These are phyloP conservation scores for Hortaea werneckii DNA, from an alignment of 2,329 filamentous ascomycete species.

Conservation along the genomic window DNA sequence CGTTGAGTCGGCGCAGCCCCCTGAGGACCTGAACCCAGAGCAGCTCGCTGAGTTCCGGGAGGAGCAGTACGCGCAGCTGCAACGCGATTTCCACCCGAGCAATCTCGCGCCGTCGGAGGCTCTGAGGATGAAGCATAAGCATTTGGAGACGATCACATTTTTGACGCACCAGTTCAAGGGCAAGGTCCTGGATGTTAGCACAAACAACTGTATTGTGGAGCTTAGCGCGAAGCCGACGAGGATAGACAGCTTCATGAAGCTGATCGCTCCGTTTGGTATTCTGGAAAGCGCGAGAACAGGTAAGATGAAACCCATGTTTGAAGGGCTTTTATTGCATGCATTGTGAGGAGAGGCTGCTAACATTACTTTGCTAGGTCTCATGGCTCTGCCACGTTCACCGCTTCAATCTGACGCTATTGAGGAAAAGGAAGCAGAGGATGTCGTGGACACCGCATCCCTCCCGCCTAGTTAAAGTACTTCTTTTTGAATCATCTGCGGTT, in stretches of 20 bases:
- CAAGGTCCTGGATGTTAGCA: constrained; percentile 96
- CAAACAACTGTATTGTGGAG: constrained; percentile 96
- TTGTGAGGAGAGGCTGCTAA: constrained; percentile 9
- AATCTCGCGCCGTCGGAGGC: constrained; percentile 79
- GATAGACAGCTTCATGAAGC: constrained; percentile 96
- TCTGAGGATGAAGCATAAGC: constrained; percentile 91
- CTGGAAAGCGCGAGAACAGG: constrained; percentile 88
- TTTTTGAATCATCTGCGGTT: background rate
- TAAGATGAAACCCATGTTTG: constrained; percentile 21
- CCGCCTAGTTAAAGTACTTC: constrained; percentile 61
- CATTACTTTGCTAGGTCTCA: constrained; percentile 51
- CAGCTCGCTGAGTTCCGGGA: constrained; percentile 12
- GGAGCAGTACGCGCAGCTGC: constrained; percentile 22
- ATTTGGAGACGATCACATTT: constrained; percentile 91
- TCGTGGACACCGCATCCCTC: constrained; percentile 88
- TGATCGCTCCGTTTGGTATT: constrained; percentile 88
- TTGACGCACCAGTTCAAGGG: constrained; percentile 95
- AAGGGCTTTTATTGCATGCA: background rate
- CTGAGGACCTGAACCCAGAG: constrained; percentile 15
- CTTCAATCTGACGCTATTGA: constrained; percentile 64
- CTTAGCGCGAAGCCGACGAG: constrained; percentile 84
- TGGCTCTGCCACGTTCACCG: constrained; percentile 90
- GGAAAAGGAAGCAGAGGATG: constrained; percentile 82
- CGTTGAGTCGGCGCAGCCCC: constrained; percentile 24
- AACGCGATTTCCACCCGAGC: constrained; percentile 75